Base-by-base conservation (phyloP, 1,284 basidiomycete species). In the Phellopilus nigrolimitatus region DNA sequence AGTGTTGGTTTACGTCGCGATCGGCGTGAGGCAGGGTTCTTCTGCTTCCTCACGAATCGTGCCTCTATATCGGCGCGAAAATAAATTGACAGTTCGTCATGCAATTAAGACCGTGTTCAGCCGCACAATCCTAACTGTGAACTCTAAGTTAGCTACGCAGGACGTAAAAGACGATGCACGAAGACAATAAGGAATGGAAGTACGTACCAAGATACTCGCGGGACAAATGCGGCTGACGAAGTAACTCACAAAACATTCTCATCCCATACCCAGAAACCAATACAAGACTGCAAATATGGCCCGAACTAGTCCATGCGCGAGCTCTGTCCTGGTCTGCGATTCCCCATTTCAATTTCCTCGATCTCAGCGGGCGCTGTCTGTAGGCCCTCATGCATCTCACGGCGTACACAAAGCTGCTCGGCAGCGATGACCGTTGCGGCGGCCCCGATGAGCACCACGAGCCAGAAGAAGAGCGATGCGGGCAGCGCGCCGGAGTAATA, bases 381-480 rank as follows among this genome's bases (percentile, higher is more conserved):
- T 51, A 97, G 69, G 1, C 92, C 93, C 61, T 94, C 89, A 22
- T 71, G 71, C 91, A 99, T 93, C 70, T 99, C 95, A 42, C 95
- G 71, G 64, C 82, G 84, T 38, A 98, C 91, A 64, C 95, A 97
- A 10, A 94, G 71, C 61, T 97, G 91, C 65, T 99, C 95, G 1
- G 91, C 89, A 24, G 85, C 70, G 43, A 94, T 75, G 51, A 98
- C 79, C 60, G 86, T 91, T 21, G 88, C 63, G 9, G 80, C 73
- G 1, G 90, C 77, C 42, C 91, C 85, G n/a, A 74, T 67, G 12
- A 79, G 66, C 68, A 95, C 76, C 41, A 94, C 76, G 47, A 82
- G 62, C 88, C 92, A 97, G 71, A 88, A 95, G 74, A 93, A 97
- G 40, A 91, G 64, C 3, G 89, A 92, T 0, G 88, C 88, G 1